Base-by-base conservation (phyloP, 306 rosid species). In the Morella rubra region DNA sequence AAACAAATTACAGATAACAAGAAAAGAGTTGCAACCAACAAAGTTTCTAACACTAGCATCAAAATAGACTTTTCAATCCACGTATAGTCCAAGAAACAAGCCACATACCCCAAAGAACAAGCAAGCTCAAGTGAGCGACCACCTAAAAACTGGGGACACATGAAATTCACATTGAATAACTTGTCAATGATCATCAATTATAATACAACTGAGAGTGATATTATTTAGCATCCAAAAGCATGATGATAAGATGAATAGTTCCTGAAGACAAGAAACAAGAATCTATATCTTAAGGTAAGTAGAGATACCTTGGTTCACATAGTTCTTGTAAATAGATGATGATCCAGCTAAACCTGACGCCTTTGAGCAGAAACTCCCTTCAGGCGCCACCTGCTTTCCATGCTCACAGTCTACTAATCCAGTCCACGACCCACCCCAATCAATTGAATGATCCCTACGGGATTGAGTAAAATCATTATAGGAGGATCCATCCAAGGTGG, bases 291-390 rank as follows among this genome's bases (percentile, higher is more conserved):
- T 37, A 66, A 66, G 51, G 51, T 9, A 69, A 71, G 53, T 18
- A 81, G 55, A 64, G 22, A 65, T 78, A 92, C 96, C 97, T 79
- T 68, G 86, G 47, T 85, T 76, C 80, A 73, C 6, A 81, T 65
- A 73, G 50, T 81, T 85, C 71, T 82, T 84, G 64, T 80, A 84
- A 42, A 51, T n/a, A 1, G 53, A 49, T 4, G 58, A 54, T 16
- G 81, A 77, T 47, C 80, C 80, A 61, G 82, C 11, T 19, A 61
- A 37, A 76, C 53, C 73, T 9, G 76, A 37, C 51, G 74, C 86
- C 74, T 77, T 89, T 51, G 86, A 67, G 59, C 73, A 50, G 60
- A 80, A 81, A 80, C 85, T 47, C 67, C 81, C 85, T 84, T 81
- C 84, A 82, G 45, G 55, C 51, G 81, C 84, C 52, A 77, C 75